Percentiles rank a stretch among this genome's conserved stretches.
Evolutionary conservation across 2,329 filamentous ascomycete species (phyloP).

Genomic region (Paecilomyces dactylethromorphus): DNA sequence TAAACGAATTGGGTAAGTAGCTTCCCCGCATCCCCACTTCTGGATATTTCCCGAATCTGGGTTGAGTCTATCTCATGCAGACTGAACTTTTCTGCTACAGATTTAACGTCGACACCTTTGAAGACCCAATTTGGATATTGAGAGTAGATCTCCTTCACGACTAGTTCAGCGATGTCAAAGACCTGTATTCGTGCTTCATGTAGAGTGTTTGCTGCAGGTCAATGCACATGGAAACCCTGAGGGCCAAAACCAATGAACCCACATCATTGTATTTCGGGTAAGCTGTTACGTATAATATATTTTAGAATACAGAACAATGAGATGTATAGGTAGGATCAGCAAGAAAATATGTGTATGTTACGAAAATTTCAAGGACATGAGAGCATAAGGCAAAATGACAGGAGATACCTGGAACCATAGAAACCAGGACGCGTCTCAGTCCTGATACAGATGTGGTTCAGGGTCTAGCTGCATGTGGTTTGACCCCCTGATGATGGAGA

Average conservation of each 20-base stretch:
- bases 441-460: slow-evolving; percentile 18
- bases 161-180: slow-evolving; percentile 42
- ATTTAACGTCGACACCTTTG: slow-evolving; percentile 37
- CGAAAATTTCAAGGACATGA: no score
- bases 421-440: slow-evolving; percentile 15
- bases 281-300: not conserved
- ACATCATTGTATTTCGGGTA: slow-evolving; percentile 2
- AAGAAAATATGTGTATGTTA: no score
- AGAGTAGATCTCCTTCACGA: slow-evolving; percentile 36
- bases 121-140: slow-evolving; percentile 34
- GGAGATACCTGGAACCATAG: slow-evolving; percentile 14
- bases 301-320: no score
- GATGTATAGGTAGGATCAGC: no score
- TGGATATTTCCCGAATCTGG: not conserved
- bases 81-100: slow-evolving; percentile 46
- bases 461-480: slow-evolving; percentile 28
- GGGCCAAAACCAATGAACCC: slow-evolving; percentile 51
- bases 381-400: no score
- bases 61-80: no score
- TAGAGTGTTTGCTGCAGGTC: slow-evolving; percentile 44
- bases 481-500: slow-evolving; percentile 33
- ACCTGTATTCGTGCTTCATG: slow-evolving; percentile 39
- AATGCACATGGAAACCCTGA: slow-evolving; percentile 48
- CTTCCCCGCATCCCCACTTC: not conserved
- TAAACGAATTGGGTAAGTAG: not conserved